Base-by-base conservation (phyloP, 148 eudicot genomes). In the Pharnaceum exiguum region DNA sequence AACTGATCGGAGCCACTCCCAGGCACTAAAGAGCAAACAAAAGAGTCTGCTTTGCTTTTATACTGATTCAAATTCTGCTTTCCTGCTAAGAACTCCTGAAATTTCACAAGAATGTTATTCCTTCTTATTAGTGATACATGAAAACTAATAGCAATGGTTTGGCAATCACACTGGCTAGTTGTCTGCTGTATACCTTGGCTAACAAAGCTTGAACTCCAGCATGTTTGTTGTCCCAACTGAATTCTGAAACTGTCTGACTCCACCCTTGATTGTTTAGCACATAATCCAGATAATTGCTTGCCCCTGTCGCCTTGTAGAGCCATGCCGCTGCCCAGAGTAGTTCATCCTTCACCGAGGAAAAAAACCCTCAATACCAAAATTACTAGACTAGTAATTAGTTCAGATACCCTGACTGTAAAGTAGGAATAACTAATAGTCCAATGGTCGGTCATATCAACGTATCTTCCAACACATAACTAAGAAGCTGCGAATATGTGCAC, bases 161-260 rank as follows among this genome's bases (percentile, higher is more conserved):
- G n/a, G 12, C 12, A 35, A n/a, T 60, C 32, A 46, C 16, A 35
- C 18, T 42, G 12, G 21, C 5, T 47, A 55, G 2, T 25, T 16
- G 39, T 30, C 5, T 9, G 44, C 0, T 21, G 19, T 1, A n/a
- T 63, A 81, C 97, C 83, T 76, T 78, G n/a, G 91, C 77, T 38
- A 89, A 78, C 47, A 90, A 67, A 22, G 73, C 68, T 61, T 90
- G 95, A 63, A 71, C 95, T 48, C 97, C 97, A 1, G 81, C 81
- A 60, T 67, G 71, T 62, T 90, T 90, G 76, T 83, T 82, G 40
- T 90, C 97, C 97, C 97, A 90, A 57, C 97, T 90, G 71, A 86
- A 90, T 47, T 90, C 97, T 0, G 77, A 56, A 10, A 63, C 82
- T 25, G 53, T 32, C 13, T 84, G 89, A 64, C 84, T 89, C 84